Conservation (phyloP, 2,329 filamentous ascomycete genomes). For the Leptographium wingfieldii region DNA sequence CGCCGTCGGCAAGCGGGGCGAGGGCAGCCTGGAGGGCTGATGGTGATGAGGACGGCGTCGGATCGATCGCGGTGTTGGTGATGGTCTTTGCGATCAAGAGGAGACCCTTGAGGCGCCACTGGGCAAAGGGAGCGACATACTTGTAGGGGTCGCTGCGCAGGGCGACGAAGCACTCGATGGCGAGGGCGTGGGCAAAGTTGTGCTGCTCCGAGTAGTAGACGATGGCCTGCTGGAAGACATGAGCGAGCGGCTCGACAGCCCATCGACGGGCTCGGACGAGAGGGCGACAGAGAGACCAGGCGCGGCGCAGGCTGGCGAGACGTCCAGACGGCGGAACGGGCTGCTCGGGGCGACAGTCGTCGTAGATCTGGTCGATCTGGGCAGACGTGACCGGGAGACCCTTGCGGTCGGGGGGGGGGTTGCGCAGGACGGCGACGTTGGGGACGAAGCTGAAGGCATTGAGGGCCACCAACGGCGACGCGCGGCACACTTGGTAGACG, state of each 20-base stretch:
- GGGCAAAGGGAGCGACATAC: conserved; percentile 36
- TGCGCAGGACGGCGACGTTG: conserved; percentile 21
- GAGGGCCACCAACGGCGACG: conserved; percentile 26
- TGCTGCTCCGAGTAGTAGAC: conserved; percentile 30
- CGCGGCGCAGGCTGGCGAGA: conserved; percentile 18
- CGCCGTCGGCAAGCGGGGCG: conserved; percentile 36
- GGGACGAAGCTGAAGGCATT: conserved; percentile 33
- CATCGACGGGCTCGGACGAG: conserved; percentile 27
- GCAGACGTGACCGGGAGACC: conserved; percentile 9
- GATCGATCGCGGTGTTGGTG: conserved; percentile 31
- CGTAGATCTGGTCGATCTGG: conserved; percentile 20
- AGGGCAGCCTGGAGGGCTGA: conserved; percentile 20
- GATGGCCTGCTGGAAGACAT: conserved; percentile 30
- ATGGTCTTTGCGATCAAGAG: conserved; percentile 40
- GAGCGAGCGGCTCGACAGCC: conserved; percentile 36
- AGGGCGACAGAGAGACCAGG: conserved; percentile 26
- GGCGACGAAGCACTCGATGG: conserved; percentile 34
- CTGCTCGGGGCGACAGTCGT: conserved; percentile 14
- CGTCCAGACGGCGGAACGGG: conserved; percentile 6
- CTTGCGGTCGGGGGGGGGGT: conserved; percentile 19
- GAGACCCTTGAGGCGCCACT: conserved; percentile 36
- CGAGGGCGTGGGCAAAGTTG: conserved; percentile 30
- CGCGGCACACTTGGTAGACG: conserved; percentile 37
- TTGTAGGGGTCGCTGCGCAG: conserved; percentile 37
- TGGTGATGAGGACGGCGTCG: not conserved